Evolutionary conservation across 495 filamentous ascomycete species (phyloP).

Genomic region (Lindgomyces ingoldianus): DNA sequence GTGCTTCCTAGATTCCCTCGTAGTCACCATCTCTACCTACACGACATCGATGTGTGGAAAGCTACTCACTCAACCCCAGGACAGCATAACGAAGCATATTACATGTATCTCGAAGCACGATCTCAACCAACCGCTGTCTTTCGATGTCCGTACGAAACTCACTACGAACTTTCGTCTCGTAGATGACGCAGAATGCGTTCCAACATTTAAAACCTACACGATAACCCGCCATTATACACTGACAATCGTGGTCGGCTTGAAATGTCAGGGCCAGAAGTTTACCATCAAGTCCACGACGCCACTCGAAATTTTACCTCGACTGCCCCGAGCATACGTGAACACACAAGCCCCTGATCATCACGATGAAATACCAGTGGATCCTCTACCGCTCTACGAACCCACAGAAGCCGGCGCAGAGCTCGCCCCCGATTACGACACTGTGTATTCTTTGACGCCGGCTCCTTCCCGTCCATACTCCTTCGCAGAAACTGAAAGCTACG

Average conservation of each 20-base stretch:
- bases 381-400: constrained; percentile 24
- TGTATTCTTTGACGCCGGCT: constrained; percentile 23
- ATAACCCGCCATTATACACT: constrained; percentile 25
- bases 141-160: constrained; percentile 8
- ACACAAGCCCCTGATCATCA: background rate
- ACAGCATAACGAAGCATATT: constrained; percentile 21
- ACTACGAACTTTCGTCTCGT: constrained; percentile 31
- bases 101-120: constrained; percentile 24
- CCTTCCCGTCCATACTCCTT: background rate
- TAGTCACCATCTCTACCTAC: constrained; percentile 16
- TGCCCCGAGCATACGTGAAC: background rate
- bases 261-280: constrained; percentile 11
- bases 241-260: constrained; percentile 14
- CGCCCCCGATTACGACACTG: constrained; percentile 27
- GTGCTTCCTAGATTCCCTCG: constrained; percentile 17
- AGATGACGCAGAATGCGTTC: constrained; percentile 31
- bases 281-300: constrained; percentile 17
- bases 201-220: constrained; percentile 30
- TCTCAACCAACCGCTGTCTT: constrained; percentile 16
- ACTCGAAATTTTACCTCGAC: constrained; percentile 32
- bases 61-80: constrained; percentile 14
- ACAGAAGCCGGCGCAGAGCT: constrained; percentile 15
- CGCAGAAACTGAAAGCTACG: background rate
- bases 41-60: constrained; percentile 28
- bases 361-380: constrained; percentile 9